These are phyloP conservation scores for Phylloporus sp. DNA, from an alignment of 768 basidiomycete genomes.

Conservation along the genomic window DNA sequence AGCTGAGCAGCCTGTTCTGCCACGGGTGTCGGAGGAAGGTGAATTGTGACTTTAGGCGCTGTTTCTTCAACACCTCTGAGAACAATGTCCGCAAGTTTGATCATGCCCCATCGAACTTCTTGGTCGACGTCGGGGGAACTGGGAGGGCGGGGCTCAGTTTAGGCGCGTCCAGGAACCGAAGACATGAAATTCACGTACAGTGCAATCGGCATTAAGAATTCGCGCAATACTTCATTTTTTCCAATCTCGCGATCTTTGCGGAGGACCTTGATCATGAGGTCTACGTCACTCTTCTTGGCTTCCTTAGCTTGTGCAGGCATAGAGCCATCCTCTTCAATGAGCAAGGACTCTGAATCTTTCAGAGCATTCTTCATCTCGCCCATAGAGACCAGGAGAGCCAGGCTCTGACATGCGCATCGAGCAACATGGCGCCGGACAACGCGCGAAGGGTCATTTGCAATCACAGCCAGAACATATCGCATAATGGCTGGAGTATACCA, in stretches of 20 bases:
- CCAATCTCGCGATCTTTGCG: slow-evolving; percentile 84
- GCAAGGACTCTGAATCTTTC: slow-evolving; percentile 70
- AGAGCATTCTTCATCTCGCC: slow-evolving; percentile 79
- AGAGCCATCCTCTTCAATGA: slow-evolving; percentile 85
- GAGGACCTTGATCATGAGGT: slow-evolving; percentile 79
- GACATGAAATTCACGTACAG: slow-evolving; percentile 47
- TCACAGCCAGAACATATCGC: slow-evolving; percentile 82
- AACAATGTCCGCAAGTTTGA: slow-evolving; percentile 88
- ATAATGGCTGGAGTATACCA: slow-evolving; percentile 83
- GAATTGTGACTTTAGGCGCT: slow-evolving; percentile 81
- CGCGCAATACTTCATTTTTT: slow-evolving; percentile 71
- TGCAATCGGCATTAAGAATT: slow-evolving; percentile 75
- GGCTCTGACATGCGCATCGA: slow-evolving; percentile 76
- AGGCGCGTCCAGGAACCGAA: slow-evolving; percentile 1
- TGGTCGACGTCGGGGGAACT: slow-evolving; percentile 76
- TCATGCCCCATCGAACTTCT: slow-evolving; percentile 85
- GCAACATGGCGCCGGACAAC: slow-evolving; percentile 84
- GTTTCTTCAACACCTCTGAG: slow-evolving; percentile 80
- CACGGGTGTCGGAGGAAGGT: slow-evolving; percentile 71
- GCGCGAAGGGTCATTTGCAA: slow-evolving; percentile 81
- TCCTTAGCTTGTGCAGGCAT: slow-evolving; percentile 66
- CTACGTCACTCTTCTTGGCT: slow-evolving; percentile 76
- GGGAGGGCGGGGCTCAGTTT: neutral
- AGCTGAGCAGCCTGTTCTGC: slow-evolving; percentile 53
- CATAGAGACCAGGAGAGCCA: slow-evolving; percentile 81